Evolutionary conservation across 164 flowering plant species (phyloP), one percentile per base, ranked within the genome.

Genomic region (Dillenia suffruticosa): DNA sequence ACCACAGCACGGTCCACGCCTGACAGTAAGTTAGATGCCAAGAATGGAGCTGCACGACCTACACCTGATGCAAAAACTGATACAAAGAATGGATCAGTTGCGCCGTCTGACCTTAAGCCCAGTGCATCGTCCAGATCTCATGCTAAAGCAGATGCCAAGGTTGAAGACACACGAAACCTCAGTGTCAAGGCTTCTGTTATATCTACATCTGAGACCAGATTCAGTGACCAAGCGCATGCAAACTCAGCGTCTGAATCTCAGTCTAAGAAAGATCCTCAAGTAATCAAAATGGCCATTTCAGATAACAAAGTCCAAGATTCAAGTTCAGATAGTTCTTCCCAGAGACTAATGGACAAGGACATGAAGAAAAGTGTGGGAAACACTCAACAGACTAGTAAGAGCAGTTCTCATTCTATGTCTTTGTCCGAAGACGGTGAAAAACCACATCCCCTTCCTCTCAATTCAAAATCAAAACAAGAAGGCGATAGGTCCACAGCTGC

Each of bases 401-500:
- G 61, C 65, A n/a, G 69, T 54, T 43, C 40, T 45, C 55, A 76
- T 59, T 9, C 74, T 1, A 48, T 47, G 40, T 59, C 72, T 52
- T 49, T 63, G 5, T 60, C 72, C 17, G 72, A 67, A 44, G 44
- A 45, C 52, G 54, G 15, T 63, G 72, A 57, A 10, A 81, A 71
- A 71, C 56, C 65, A 19, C 73, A 63, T 57, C 61, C 55, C 43
- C 58, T 58, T 15, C 43, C 62, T 9, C 46, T 63, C 52, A 8
- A 50, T 8, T 14, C 69, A 44, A 74, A 63, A 47, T 3, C 57
- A 10, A 81, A 69, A 56, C 84, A 65, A 55, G 89, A 73, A 57
- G 66, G 54, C 51, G 81, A 77, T 46, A 73, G 51, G 63, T 22
- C 17, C 43, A 67, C 74, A 32, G 72, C 50, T 24, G 5, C 69